A percentile compares a stretch with the other conserved stretches of the same genome.
Evolutionary conservation across 805 yeast species (phyloP).

Genomic region (Candida qinlingensis): DNA sequence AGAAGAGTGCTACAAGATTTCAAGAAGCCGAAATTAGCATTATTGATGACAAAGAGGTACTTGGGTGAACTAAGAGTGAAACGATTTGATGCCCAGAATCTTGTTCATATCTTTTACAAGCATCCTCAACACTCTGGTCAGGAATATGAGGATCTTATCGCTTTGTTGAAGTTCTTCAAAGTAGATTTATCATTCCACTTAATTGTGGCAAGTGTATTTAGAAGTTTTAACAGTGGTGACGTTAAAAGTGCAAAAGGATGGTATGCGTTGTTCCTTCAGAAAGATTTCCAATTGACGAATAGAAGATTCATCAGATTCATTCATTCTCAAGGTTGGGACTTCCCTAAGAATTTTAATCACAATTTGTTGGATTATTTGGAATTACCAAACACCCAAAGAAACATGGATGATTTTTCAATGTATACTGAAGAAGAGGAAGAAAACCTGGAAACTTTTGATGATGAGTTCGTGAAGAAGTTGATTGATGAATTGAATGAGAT

Average conservation of each 20-base stretch:
- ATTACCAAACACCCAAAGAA: neutral
- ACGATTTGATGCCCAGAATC: conserved; percentile 5
- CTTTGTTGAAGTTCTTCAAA: conserved; percentile 3
- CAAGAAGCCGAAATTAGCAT: conserved; percentile 12
- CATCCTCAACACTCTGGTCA: neutral
- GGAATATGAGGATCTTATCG: conserved; percentile 1
- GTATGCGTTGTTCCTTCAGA: conserved; percentile 6
- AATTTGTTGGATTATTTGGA: conserved; percentile 7
- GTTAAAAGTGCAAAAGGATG: conserved; percentile 6
- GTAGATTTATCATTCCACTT: conserved; percentile 5
- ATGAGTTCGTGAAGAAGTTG: conserved; percentile 8
- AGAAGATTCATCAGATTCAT: conserved; percentile 9
- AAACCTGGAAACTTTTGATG: conserved; percentile 7
- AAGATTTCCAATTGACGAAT: conserved; percentile 4
- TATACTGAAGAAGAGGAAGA: conserved; percentile 5
- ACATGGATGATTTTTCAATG: neutral
- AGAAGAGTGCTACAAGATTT: conserved; percentile 6
- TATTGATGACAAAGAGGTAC: conserved; percentile 12
- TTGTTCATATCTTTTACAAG: conserved; percentile 3
- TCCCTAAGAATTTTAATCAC: conserved; percentile 10
- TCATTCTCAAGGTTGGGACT: conserved; percentile 10
- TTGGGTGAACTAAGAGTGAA: conserved; percentile 3
- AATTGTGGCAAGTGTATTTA: conserved; percentile 7
- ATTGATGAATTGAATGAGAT: conserved; percentile 5
- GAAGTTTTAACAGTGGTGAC: conserved; percentile 4